Percentiles rank a stretch among this genome's conserved stretches.
Evolutionary conservation across 352 stramenopile genomes (phyloP).

Genomic region (Phytophthora palmivora): DNA sequence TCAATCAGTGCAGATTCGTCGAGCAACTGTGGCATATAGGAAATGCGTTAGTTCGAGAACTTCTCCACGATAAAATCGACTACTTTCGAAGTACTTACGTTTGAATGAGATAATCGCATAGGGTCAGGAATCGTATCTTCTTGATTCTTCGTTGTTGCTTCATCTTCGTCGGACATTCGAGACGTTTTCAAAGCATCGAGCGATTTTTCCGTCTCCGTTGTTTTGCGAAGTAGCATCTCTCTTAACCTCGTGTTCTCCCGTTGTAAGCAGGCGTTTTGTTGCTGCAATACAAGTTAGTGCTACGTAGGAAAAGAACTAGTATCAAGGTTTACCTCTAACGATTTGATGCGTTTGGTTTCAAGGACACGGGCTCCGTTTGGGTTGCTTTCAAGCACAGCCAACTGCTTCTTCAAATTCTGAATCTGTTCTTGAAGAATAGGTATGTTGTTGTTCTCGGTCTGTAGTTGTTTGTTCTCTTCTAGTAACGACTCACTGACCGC

Average conservation of each 20-base stretch:
- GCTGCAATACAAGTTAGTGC: slow-evolving; percentile 25
- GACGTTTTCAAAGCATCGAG: slow-evolving; percentile 25
- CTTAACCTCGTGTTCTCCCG: slow-evolving; percentile 53
- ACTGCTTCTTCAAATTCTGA: slow-evolving; percentile 65
- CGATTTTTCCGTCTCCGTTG: slow-evolving; percentile 26
- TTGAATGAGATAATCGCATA: slow-evolving; percentile 32
- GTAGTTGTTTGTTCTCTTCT: slow-evolving; percentile 69
- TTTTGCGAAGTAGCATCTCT: slow-evolving; percentile 48
- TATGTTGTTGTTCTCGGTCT: slow-evolving; percentile 89
- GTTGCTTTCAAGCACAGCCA: slow-evolving; percentile 22
- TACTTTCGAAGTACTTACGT: slow-evolving; percentile 32
- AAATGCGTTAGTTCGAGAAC: background rate
- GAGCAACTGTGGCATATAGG: slow-evolving; percentile 48
- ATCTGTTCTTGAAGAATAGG: slow-evolving; percentile 81
- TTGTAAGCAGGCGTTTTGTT: slow-evolving; percentile 57
- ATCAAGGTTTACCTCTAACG: slow-evolving; percentile 48
- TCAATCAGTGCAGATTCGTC: slow-evolving; percentile 79
- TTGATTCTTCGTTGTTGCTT: slow-evolving; percentile 21
- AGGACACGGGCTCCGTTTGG: background rate
- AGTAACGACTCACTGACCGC: slow-evolving; percentile 55
- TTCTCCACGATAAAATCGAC: background rate
- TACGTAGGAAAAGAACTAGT: background rate
- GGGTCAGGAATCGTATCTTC: slow-evolving; percentile 5
- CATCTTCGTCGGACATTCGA: background rate
- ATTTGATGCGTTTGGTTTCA: slow-evolving; percentile 44